Base-by-base conservation (phyloP, 2,329 filamentous ascomycete species). In the Aspergillus felis region DNA sequence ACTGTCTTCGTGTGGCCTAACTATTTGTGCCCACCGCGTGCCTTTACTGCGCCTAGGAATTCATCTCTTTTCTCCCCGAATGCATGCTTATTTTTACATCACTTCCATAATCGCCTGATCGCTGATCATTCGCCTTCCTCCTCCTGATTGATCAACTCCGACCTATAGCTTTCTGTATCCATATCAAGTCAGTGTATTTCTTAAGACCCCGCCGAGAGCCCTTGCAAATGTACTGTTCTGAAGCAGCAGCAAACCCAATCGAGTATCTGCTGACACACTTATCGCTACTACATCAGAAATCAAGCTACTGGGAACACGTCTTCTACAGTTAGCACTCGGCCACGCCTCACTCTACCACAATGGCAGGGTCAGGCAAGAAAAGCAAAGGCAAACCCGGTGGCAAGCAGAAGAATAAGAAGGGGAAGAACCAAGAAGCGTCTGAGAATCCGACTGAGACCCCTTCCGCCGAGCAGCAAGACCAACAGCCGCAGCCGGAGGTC, bases 321-420 rank as follows among this genome's bases (percentile, higher is more conserved):
- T 50, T 50, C 25, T 54, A 57, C 57, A 57, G 58, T 54, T 61
- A 57, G 56, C 64, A 57, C 59, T 70, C 69, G 67, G 69, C 69
- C 69, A 69, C 69, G 59, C 64, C 71, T 68, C 64, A 61, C 51
- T 60, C 60, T 57, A 57, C 57, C 57, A 65, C 57, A 20, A 73
- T 73, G 69, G 68, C 58, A 35, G 58, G 59, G 32, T 57, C 64
- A 65, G 61, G 65, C 61, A 72, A 71, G 64, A 71, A 71, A 58
- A 52, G 56, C 54, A 73, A 71, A 53, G 61, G 58, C 62, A 73
- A 71, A 63, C 56, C 64, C 48, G 59, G 56, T 48, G 59, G 44
- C 51, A 71, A 70, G 59, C 61, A 65, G 59, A 71, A 71, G 64
- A 65, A 64, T 70, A 73, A 72, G 61, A 73, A 71, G 68, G 58